A percentile compares a stretch with the other conserved stretches of the same genome.
phyloP scores from a whole-genome alignment of 1,284 basidiomycete genomes.

The Ganoderma lucidum region DNA sequence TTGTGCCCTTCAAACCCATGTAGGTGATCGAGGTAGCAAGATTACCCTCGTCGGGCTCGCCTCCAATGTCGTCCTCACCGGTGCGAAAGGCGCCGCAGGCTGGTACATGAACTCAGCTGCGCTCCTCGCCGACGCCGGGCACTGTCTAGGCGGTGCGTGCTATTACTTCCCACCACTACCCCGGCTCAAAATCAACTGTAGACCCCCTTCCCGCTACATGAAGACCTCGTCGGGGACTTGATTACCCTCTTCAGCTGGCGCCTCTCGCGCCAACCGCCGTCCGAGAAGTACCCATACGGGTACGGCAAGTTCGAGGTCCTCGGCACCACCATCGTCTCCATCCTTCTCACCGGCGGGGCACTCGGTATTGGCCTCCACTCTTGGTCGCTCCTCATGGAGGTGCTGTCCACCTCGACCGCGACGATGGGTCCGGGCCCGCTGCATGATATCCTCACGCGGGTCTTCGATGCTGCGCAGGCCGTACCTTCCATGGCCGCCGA shows the following conservation, averaged over 20 bases:
- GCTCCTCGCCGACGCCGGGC: slow-evolving; percentile 94
- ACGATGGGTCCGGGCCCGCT: slow-evolving; percentile 65
- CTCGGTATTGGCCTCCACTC: slow-evolving; percentile 95
- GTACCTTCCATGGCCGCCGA: slow-evolving; percentile 53
- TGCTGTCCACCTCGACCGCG: slow-evolving; percentile 66
- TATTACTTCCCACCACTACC: slow-evolving; percentile 26
- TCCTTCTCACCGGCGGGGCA: slow-evolving; percentile 87
- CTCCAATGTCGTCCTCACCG: slow-evolving; percentile 85
- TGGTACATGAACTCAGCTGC: slow-evolving; percentile 92
- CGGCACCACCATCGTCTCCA: slow-evolving; percentile 85
- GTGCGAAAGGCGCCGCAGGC: slow-evolving; percentile 86
- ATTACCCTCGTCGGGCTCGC: slow-evolving; percentile 91
- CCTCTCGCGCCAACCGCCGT: slow-evolving; percentile 83
- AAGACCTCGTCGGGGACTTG: slow-evolving; percentile 90
- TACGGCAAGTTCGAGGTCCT: slow-evolving; percentile 96
- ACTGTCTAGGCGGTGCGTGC: slow-evolving; percentile 85
- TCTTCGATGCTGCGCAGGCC: slow-evolving; percentile 62
- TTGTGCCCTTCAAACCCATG: no score
- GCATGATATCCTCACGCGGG: slow-evolving; percentile 65
- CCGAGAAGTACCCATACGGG: slow-evolving; percentile 83
- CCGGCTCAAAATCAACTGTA: slow-evolving; percentile 17
- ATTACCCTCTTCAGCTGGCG: slow-evolving; percentile 94
- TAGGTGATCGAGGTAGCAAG: slow-evolving; percentile 82
- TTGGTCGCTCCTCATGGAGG: slow-evolving; percentile 79
- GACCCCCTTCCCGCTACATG: not conserved